A percentile compares a stretch with the other conserved stretches of the same genome.
Evolutionary conservation across 306 rosid genomes (phyloP).

Genomic region (Neltuma alba): DNA sequence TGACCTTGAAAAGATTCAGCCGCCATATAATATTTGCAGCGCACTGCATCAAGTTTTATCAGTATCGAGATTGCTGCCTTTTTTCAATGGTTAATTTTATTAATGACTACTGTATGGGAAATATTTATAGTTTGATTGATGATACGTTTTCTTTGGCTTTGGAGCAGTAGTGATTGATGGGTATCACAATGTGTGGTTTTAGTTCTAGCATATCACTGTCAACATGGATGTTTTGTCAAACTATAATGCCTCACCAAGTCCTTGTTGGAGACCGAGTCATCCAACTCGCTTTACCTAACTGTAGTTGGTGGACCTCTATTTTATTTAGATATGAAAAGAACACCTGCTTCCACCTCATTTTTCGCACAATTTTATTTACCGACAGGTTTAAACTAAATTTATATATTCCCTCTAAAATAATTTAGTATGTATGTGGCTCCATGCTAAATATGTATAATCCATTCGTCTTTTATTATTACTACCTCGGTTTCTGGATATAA

Average conservation of each 20-base stretch:
- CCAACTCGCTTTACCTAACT: not conserved
- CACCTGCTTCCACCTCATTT: not conserved
- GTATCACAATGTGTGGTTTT: conserved; percentile 17
- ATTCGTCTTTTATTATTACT: not conserved
- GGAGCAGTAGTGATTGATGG: not conserved
- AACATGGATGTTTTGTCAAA: not conserved
- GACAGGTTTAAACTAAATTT: not conserved
- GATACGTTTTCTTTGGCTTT: not conserved
- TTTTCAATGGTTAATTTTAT: not conserved
- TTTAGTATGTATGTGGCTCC: not conserved
- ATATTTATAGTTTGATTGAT: not conserved
- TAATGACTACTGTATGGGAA: not conserved
- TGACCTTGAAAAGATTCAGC: conserved; percentile 15
- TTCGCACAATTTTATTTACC: not conserved
- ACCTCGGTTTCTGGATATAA: no score
- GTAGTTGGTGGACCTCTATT: conserved; percentile 18
- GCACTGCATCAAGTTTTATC: conserved; percentile 18
- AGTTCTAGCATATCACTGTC: not conserved
- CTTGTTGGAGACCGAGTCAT: conserved; percentile 43
- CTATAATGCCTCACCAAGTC: not conserved
- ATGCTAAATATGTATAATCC: not conserved
- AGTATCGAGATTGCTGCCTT: not conserved
- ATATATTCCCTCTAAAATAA: not conserved
- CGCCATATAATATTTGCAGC: conserved; percentile 6
- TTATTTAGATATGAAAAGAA: not conserved